A percentile compares a stretch with the other conserved stretches of the same genome.
Evolutionary conservation across 768 basidiomycete genomes (phyloP).

Genomic region (Hygrophorus pudorinus): DNA sequence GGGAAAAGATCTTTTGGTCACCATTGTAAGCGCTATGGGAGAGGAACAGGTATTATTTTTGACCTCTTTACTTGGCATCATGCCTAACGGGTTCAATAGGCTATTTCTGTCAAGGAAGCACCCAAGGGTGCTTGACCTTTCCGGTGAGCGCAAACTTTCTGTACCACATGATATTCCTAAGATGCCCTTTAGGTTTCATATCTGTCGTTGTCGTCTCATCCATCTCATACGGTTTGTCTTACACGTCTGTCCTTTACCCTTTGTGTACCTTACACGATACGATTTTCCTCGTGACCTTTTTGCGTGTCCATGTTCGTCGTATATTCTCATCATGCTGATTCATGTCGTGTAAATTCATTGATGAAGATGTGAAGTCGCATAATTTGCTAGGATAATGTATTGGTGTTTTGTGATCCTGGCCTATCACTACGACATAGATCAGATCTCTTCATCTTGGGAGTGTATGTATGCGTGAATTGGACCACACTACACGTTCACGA

Average conservation of each 20-base stretch:
- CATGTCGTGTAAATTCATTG: not conserved
- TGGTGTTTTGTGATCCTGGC: too few species aligned
- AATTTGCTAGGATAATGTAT: constrained; percentile 1
- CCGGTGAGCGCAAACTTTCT: not conserved
- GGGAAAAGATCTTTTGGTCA: constrained; percentile 83
- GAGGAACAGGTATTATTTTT: constrained; percentile 63
- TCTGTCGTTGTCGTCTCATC: not conserved
- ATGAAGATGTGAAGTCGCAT: not conserved
- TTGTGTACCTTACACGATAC: not conserved
- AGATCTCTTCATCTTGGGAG: too few species aligned
- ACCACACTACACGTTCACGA: not conserved
- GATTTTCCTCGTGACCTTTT: not conserved
- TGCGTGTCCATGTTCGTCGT: not conserved
- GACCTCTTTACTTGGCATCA: not conserved
- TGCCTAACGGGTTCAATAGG: constrained; percentile 24
- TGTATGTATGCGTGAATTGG: too few species aligned
- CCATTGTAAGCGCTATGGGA: constrained; percentile 81
- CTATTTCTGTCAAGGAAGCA: constrained; percentile 84
- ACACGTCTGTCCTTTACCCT: not conserved
- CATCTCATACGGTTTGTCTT: not conserved
- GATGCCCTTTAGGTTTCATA: not conserved
- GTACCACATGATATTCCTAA: too few species aligned
- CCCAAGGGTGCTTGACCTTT: constrained; percentile 40
- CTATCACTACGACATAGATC: too few species aligned
- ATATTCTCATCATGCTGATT: not conserved